phyloP scores from a whole-genome alignment of 495 filamentous ascomycete genomes.

The Durotheca rogersii region DNA sequence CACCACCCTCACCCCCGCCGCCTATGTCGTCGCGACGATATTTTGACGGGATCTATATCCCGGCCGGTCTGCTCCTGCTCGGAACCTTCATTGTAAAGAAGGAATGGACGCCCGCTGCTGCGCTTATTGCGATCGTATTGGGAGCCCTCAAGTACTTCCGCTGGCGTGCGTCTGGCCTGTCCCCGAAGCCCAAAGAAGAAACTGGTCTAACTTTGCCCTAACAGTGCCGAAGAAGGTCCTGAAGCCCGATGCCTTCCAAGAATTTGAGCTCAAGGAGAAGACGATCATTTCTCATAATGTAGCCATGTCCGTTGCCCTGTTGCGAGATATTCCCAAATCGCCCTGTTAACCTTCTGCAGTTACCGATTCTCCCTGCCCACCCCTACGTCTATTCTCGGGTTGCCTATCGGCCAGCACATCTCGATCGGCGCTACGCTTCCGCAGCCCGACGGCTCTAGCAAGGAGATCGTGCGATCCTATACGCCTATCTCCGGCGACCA shows the following conservation, averaged over 20 bases:
- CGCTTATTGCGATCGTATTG: conserved; percentile 60
- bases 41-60: conserved; percentile 79
- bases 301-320: conserved; percentile 61
- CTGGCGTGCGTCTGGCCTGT: conserved; percentile 49
- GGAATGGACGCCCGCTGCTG: conserved; percentile 75
- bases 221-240: conserved; percentile 76
- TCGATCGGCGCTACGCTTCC: conserved; percentile 79
- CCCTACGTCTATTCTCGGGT: conserved; percentile 78
- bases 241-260: conserved; percentile 82
- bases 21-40: conserved; percentile 41
- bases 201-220: conserved; percentile 19
- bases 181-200: conserved; percentile 23
- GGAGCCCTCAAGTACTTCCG: conserved; percentile 64
- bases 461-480: conserved; percentile 93
- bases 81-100: conserved; percentile 74
- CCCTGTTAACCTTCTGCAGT: conserved; percentile 40
- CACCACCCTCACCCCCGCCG: too few species aligned
- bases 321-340: not conserved
- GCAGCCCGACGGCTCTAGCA: conserved; percentile 64
- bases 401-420: conserved; percentile 98
- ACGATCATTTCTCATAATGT: conserved; percentile 95
- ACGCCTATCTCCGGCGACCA: conserved; percentile 94
- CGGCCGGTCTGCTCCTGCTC: conserved; percentile 75
- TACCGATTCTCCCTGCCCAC: conserved; percentile 87
- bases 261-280: conserved; percentile 88